Base-by-base conservation (phyloP, 1,284 basidiomycete genomes). In the Schizophyllum amplum region DNA sequence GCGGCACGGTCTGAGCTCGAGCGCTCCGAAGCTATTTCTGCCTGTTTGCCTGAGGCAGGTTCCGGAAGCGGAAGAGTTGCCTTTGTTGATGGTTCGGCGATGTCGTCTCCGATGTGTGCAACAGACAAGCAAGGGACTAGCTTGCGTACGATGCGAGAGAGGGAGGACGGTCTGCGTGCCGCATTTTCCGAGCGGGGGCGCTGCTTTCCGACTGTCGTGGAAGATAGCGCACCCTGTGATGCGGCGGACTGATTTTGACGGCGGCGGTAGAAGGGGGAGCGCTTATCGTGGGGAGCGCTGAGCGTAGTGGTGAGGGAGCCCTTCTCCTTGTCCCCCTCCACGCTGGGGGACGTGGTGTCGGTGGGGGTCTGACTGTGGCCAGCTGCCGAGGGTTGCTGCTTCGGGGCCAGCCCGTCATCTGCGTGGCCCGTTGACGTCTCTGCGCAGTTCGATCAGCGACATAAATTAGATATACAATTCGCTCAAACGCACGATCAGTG, bases 261-360 rank as follows among this genome's bases (percentile, higher is more conserved):
- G 59, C 74, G 72, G 57, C 72, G 70, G 65, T 77, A 77, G 59
- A 76, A 77, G 54, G 71, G 73, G 49, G 70, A 68, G 59, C 72
- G 70, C 59, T 70, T 70, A 55, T 65, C 68, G 55, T 67, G 68
- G 5, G 27, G 27, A 27, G 65, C 66, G 52, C 71, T 70, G 57
- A 74, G 66, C 24, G 71, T 71, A 33, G 71, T 71, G 61, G 68
- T 69, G 48, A 72, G 67, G 55, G 75, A 75, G 59, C 65, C 70
- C 62, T 74, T 71, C 64, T 77, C 75, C 59, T 68, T 71, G 63
- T 73, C 73, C 27, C 27, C 42, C 57, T 33, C 27, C 27, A 33
- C 6, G 27, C 27, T 33, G 27, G 27, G 27, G 27, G 27, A 33
- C 13, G 27, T 33, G 6, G 27, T 13, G 27, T 33, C 27, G 6